These are phyloP conservation scores for Claviceps lovelessii DNA, from an alignment of 2,329 filamentous ascomycete genomes.

Conservation along the genomic window DNA sequence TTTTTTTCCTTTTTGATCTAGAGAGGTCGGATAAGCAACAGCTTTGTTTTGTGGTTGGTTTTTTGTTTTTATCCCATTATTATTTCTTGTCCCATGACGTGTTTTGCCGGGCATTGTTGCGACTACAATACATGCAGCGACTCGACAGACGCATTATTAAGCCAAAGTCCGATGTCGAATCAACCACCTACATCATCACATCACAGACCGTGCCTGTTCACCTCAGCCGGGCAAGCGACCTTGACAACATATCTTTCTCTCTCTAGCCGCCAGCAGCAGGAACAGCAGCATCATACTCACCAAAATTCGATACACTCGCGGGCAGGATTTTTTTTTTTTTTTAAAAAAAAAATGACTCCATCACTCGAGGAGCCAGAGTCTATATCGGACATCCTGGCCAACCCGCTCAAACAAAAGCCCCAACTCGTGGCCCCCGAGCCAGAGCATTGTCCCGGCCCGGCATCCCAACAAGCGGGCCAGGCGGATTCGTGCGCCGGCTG, in stretches of 20 bases:
- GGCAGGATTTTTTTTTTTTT: too few species aligned
- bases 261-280: background rate
- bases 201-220: background rate
- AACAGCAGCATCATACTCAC: background rate
- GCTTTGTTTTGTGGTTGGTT: background rate
- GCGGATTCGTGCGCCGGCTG: conserved; percentile 85
- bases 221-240: background rate
- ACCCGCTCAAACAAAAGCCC: conserved; percentile 64
- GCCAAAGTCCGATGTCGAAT: background rate
- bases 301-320: too few species aligned
- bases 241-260: background rate
- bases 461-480: conserved; percentile 54
- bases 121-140: too few species aligned
- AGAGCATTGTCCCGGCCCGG: conserved; percentile 89
- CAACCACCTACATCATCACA: background rate
- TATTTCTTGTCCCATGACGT: background rate
- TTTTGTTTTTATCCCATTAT: background rate
- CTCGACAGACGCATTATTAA: background rate
- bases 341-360: conserved; percentile 80
- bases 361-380: conserved; percentile 59
- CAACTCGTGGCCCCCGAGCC: conserved; percentile 87
- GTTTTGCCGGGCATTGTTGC: background rate
- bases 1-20: too few species aligned
- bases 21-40: too few species aligned
- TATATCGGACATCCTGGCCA: conserved; percentile 55